Evolutionary conservation across 2,329 filamentous ascomycete species (phyloP).

Genomic region (Cercospora beticola): DNA sequence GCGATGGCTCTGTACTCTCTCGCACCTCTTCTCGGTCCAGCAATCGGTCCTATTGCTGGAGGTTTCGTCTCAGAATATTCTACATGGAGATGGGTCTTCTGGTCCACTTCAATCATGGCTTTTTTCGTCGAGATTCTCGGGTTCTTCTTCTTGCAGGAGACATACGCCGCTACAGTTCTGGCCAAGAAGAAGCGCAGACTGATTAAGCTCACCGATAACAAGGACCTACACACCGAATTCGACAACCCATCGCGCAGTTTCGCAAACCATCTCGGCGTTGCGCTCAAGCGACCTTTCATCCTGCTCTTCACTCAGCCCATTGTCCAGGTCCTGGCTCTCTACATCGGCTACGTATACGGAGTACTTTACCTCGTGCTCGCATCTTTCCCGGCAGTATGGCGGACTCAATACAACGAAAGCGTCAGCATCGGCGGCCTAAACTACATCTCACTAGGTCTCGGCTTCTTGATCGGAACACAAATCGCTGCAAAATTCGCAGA

Average conservation of each 20-base stretch:
- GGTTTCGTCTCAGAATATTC: slow-evolving; percentile 64
- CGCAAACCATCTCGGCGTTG: slow-evolving; percentile 34
- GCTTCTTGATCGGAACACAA: slow-evolving; percentile 57
- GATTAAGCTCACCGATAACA: slow-evolving; percentile 60
- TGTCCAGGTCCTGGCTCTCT: slow-evolving; percentile 39
- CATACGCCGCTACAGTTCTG: slow-evolving; percentile 65
- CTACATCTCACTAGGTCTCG: slow-evolving; percentile 56
- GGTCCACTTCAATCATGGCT: slow-evolving; percentile 62
- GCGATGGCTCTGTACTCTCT: slow-evolving; percentile 64
- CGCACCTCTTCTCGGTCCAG: slow-evolving; percentile 64
- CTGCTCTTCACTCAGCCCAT: slow-evolving; percentile 41
- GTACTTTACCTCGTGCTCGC: slow-evolving; percentile 43
- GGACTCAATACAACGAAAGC: slow-evolving; percentile 28
- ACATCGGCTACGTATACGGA: slow-evolving; percentile 43
- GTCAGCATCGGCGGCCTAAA: slow-evolving; percentile 40
- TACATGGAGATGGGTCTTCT: slow-evolving; percentile 74
- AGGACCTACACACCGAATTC: slow-evolving; percentile 56
- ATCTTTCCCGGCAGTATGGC: slow-evolving; percentile 39
- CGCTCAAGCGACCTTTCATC: slow-evolving; percentile 39
- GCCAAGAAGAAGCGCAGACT: slow-evolving; percentile 58
- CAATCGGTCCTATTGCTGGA: slow-evolving; percentile 64
- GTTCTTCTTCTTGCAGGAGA: slow-evolving; percentile 63
- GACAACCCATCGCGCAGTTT: slow-evolving; percentile 39
- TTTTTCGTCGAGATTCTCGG: slow-evolving; percentile 62
- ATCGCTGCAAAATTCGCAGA: slow-evolving; percentile 42